phyloP scores from a whole-genome alignment of 306 rosid species.

The Comarum palustre region DNA sequence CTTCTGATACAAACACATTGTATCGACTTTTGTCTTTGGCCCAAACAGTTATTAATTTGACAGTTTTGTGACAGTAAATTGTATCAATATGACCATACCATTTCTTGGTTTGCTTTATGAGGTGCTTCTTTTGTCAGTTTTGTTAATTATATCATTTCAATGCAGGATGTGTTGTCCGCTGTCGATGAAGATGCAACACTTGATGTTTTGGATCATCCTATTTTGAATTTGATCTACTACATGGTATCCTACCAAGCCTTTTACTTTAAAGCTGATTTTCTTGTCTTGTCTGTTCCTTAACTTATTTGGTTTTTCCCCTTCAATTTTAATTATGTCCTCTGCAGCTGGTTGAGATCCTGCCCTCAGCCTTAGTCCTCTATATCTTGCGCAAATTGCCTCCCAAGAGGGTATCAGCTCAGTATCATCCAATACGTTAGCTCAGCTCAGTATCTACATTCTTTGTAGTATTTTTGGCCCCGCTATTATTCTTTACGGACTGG shows the following conservation, averaged over 20 bases:
- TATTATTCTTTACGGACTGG: slow-evolving; percentile 23
- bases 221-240: slow-evolving; percentile 74
- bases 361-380: slow-evolving; percentile 88
- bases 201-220: slow-evolving; percentile 65
- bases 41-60: too few species aligned
- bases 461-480: slow-evolving; percentile 24
- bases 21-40: too few species aligned
- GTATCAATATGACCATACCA: too few species aligned
- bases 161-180: slow-evolving; percentile 77
- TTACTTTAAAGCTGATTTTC: neutral
- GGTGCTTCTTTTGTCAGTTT: slow-evolving; percentile 17
- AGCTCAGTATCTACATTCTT: slow-evolving; percentile 29
- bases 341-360: slow-evolving; percentile 89
- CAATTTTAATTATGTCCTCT: slow-evolving; percentile 20
- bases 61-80: too few species aligned
- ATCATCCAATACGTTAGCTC: slow-evolving; percentile 69
- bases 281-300: neutral
- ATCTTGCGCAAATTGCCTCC: slow-evolving; percentile 92
- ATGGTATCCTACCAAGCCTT: slow-evolving; percentile 49
- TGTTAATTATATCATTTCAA: slow-evolving; percentile 13
- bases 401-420: slow-evolving; percentile 84
- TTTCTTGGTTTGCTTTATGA: too few species aligned
- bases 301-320: neutral
- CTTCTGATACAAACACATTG: too few species aligned
- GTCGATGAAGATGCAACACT: slow-evolving; percentile 72